phyloP scores from a whole-genome alignment of 306 rosid species.

The Rosa persica region DNA sequence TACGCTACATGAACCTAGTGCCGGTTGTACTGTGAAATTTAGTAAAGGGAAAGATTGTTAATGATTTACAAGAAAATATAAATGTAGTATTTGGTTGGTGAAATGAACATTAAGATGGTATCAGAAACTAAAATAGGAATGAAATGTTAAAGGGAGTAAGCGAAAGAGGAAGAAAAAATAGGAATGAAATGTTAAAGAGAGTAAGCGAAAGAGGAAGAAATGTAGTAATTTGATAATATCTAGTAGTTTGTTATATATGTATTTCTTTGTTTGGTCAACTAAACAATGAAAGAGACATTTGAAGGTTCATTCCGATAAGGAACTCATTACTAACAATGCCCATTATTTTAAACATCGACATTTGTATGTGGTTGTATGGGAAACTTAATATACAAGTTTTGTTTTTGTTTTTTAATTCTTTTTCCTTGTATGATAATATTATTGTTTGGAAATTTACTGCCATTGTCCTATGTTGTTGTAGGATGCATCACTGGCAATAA shows the following conservation, averaged over 20 bases:
- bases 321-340: neutral
- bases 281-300: neutral
- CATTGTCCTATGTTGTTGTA: slow-evolving; percentile 15
- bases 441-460: neutral
- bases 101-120: neutral
- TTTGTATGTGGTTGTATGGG: neutral
- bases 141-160: neutral
- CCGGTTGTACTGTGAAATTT: neutral
- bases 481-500: slow-evolving; percentile 27
- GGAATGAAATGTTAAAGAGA: neutral
- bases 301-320: neutral
- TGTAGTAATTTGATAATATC: neutral
- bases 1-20: neutral
- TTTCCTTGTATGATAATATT: neutral
- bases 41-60: neutral
- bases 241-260: neutral
- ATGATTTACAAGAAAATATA: neutral
- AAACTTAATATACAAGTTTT: neutral
- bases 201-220: neutral
- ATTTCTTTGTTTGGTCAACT: neutral
- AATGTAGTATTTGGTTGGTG: neutral
- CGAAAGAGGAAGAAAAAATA: slow-evolving; percentile 1
- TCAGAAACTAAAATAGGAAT: neutral
- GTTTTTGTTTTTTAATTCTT: neutral
- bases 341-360: neutral